Evolutionary conservation across 148 eudicot genomes (phyloP), one percentile per base, ranked within the genome.

Genomic region (Cornus suecica): DNA sequence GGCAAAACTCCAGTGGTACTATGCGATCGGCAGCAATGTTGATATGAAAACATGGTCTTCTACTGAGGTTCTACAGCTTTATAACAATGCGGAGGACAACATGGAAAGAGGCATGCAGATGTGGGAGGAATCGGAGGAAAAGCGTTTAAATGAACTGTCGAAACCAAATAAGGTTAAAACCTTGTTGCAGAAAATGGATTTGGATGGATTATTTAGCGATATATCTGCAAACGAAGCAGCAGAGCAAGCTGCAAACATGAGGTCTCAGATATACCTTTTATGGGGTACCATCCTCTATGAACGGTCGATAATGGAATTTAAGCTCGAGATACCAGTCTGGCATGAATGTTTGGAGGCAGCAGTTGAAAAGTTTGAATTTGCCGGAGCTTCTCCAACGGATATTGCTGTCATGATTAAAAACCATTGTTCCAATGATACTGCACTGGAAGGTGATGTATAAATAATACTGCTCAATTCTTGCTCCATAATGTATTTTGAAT

Each of bases 231-330:
- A 80, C 71, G 94, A 87, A 66, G 76, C 81, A 60, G 87, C 82
- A 63, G 91, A 87, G 58, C 88, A 83, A 73, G 88, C 87, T 70
- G 82, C 86, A 51, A 84, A 79, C 37, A 87, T 89, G 78, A 86
- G 86, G 75, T 89, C 94, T 16, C 99, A 88, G 83, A 83, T 95
- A 29, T 81, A 93, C 71, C 75, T 95, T 24, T 81, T 95, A 71
- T 92, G 94, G 98, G 99, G 99, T 31, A 87, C 92, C 29, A 87
- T 95, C 88, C 85, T 93, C 31, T 95, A 95, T 72, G 99, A 95
- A 81, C 84, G 99, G 54, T 95, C 99, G 68, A 81, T 88, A 65
- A 88, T 93, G 98, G 99, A 93, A 81, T 91, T 79, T 71, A 95
- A 95, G 72, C 69, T 95, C 45, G 89, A 83, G 48, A 82, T 95